Base-by-base conservation (phyloP, 768 basidiomycete genomes). In the Termitomyces sp. region DNA sequence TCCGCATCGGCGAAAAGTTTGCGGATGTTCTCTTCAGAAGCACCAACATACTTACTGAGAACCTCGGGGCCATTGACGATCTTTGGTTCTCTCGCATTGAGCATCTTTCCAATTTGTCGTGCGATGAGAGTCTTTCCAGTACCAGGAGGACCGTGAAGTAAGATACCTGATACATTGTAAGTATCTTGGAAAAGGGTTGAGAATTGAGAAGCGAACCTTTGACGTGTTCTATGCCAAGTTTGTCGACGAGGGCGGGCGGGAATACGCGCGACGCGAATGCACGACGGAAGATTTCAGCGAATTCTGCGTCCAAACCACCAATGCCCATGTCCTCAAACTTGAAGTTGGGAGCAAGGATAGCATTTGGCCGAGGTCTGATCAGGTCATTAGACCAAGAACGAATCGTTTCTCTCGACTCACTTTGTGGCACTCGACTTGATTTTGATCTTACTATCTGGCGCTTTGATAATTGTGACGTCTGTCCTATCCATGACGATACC, bases 261-360 rank as follows among this genome's bases (percentile, higher is more conserved):
- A 98, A 99, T n/a, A 99, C 94, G 49, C 97, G 93, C 50, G 91
- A 93, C 0, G 97, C 95, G 70, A 99, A 99, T 0, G 97, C 97
- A 68, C 97, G 90, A 70, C 97, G 91, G 80, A 99, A 99, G 68
- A 99, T 99, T 46, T 93, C 88, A 57, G 85, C 85, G 70, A 99
- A 99, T 70, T 99, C 97, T 8, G 85, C 79, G 71, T 99, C 97
- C 36, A 99, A 79, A 68, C 97, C 97, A 68, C 97, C 97, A 67
- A 99, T 98, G 18, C 97, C 97, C 96, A 99, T 98, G 71, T 99
- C 97, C 68, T 96, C 92, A 62, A 99, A 99, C 73, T 97, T 98
- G 84, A 99, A 99, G 74, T 98, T 98, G 1, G 97, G 94, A 0
- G 94, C 88, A 10, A 99, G 82, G 65, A 99, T 96, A 0, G 97